phyloP scores from a whole-genome alignment of 2,329 filamentous ascomycete species.

The Pestalotiopsis sp. region DNA sequence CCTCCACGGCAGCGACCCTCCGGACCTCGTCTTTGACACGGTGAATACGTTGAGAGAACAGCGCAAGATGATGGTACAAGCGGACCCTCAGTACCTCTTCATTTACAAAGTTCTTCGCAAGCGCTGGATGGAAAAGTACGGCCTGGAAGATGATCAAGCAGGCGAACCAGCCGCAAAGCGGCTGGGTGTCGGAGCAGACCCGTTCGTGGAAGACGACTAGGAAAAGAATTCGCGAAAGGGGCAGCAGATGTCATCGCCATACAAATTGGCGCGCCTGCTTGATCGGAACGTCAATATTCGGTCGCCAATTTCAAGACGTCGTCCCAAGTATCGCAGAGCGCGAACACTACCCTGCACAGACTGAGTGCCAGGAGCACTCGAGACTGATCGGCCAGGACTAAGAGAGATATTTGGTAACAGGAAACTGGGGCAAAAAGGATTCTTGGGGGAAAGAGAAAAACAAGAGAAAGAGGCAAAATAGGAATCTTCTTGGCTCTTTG shows the following conservation, averaged over 20 bases:
- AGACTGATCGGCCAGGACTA: not conserved
- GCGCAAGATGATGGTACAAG: conserved; percentile 94
- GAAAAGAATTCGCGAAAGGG: conserved; percentile 14
- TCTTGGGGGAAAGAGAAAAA: not conserved
- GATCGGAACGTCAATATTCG: not conserved
- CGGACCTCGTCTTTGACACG: conserved; percentile 75
- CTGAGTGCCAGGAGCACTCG: not conserved
- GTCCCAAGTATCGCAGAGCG: not conserved
- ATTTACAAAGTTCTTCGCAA: conserved; percentile 85
- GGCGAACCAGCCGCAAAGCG: conserved; percentile 53
- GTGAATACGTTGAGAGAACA: conserved; percentile 85
- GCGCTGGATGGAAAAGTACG: conserved; percentile 70
- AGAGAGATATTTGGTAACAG: not conserved
- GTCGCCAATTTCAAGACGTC: not conserved
- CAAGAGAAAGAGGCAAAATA: not conserved
- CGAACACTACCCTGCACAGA: not conserved
- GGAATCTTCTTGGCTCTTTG: not conserved
- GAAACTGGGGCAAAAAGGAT: not conserved
- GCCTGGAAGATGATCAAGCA: conserved; percentile 35
- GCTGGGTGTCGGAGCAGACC: conserved; percentile 50
- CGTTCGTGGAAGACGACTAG: conserved; percentile 39
- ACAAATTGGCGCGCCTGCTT: not conserved
- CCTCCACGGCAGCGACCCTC: conserved; percentile 23
- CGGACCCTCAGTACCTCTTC: conserved; percentile 81
- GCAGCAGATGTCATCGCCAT: conserved; percentile 3